Evolutionary conservation across 1,284 basidiomycete genomes (phyloP), one percentile per base, ranked within the genome.

Genomic region (Ustilago cynodontis): DNA sequence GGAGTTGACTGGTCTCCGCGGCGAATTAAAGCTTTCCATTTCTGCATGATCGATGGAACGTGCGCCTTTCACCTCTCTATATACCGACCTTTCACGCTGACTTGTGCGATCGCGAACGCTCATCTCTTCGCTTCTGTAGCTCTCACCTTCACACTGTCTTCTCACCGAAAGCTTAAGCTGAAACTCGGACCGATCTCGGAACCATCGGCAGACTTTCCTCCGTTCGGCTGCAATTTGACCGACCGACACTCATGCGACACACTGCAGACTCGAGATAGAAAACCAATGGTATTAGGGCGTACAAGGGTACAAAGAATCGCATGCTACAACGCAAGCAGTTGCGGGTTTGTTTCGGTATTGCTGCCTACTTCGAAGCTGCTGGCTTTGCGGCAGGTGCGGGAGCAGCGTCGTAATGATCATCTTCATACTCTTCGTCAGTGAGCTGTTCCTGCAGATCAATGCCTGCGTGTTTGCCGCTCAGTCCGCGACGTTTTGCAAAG

Each of bases 401-500:
- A 35, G 24, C 33, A 13, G 45, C 24, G 33, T 62, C 52, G 51
- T 76, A 66, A 20, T 71, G 61, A 8, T 69, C 63, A 26, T 71
- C 61, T 0, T 77, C 70, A 47, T 66, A 59, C 33, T 82, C 84
- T 68, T 89, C 89, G 70, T 90, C 89, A 18, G 89, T 90, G 72
- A 90, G 76, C 61, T 88, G 87, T 45, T 89, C 88, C 54, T 87
- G 87, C 45, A 86, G 82, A 16, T 86, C 84, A 75, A 89, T 87
- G 39, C 87, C 86, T 24, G 85, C 86, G 45, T 86, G 85, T 26
- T 68, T 70, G 16, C 87, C 82, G 22, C 83, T 77, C 70, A 88
- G 78, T 14, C 93, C 93, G 11, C 89, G 87, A 41, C 89, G 87
- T 47, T 94, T 90, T 7, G 91, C 90, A 92, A 92, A 99, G 0